phyloP scores from a whole-genome alignment of 371 early-diverging fungal species.

The Rhizopus arrhizus region DNA sequence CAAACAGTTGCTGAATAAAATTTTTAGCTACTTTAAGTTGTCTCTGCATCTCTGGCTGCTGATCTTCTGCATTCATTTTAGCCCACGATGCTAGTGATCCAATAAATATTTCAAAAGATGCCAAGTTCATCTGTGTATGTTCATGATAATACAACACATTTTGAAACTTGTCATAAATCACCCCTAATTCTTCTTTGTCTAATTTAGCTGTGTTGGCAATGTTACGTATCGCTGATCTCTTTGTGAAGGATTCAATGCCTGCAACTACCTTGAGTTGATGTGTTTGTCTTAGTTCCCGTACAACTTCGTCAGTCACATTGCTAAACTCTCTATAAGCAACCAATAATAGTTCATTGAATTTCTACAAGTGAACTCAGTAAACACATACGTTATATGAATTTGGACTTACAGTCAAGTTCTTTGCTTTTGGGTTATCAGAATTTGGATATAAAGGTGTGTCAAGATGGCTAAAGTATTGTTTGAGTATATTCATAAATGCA shows the following conservation, averaged over 20 bases:
- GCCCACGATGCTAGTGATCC: slow-evolving; percentile 61
- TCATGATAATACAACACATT: slow-evolving; percentile 78
- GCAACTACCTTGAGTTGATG: slow-evolving; percentile 95
- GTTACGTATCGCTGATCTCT: slow-evolving; percentile 85
- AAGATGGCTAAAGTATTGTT: slow-evolving; percentile 71
- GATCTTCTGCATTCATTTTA: slow-evolving; percentile 34
- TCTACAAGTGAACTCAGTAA: slow-evolving; percentile 30
- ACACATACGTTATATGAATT: no score
- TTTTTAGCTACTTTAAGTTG: slow-evolving; percentile 48
- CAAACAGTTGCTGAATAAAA: slow-evolving; percentile 58
- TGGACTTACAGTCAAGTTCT: slow-evolving; percentile 58
- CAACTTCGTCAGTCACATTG: slow-evolving; percentile 73
- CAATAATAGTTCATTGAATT: slow-evolving; percentile 89
- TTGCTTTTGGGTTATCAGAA: slow-evolving; percentile 55
- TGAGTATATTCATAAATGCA: slow-evolving; percentile 80
- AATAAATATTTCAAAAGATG: slow-evolving; percentile 67
- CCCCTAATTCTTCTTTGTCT: slow-evolving; percentile 80
- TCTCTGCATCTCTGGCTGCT: slow-evolving; percentile 33
- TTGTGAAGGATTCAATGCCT: slow-evolving; percentile 91
- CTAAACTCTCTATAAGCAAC: slow-evolving; percentile 94
- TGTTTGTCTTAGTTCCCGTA: slow-evolving; percentile 83
- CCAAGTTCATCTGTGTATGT: slow-evolving; percentile 61
- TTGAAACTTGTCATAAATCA: slow-evolving; percentile 89
- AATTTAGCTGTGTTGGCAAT: slow-evolving; percentile 74
- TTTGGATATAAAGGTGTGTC: slow-evolving; percentile 70